Percentiles rank a stretch among this genome's conserved stretches.
phyloP scores from a whole-genome alignment of 352 stramenopile species.

The Phytopythium helicoides region DNA sequence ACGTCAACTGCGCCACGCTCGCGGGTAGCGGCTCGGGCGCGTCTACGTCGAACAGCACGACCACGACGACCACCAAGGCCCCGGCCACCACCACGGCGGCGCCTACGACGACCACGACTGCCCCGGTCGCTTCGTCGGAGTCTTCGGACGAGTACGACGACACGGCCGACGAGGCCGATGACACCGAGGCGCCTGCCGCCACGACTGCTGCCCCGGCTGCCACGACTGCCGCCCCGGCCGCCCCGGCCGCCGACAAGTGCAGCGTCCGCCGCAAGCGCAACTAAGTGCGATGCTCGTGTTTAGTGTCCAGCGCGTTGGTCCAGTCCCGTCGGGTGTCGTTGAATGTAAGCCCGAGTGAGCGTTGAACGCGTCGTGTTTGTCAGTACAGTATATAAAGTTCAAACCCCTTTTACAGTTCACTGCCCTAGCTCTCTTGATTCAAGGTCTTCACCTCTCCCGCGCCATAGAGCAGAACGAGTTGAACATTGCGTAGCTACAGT shows the following conservation, averaged over 20 bases:
- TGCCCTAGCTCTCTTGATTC: no score
- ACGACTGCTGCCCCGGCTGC: background rate
- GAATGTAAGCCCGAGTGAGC: no score
- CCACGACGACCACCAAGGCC: slow-evolving; percentile 4
- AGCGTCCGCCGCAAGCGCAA: slow-evolving; percentile 2
- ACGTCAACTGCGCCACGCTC: slow-evolving; percentile 36
- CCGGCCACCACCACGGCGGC: slow-evolving; percentile 13
- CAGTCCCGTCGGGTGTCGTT: no score
- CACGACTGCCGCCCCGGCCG: no score
- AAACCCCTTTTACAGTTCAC: no score
- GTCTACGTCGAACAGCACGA: slow-evolving; percentile 4
- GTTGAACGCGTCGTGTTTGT: background rate
- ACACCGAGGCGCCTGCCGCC: background rate
- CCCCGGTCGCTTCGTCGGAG: background rate
- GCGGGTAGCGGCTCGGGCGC: background rate
- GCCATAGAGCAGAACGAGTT: no score
- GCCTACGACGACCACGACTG: background rate
- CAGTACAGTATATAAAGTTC: background rate
- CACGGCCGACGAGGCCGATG: background rate
- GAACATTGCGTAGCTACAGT: no score
- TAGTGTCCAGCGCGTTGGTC: background rate
- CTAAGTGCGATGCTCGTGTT: background rate
- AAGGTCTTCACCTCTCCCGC: no score
- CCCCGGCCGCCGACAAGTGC: slow-evolving; percentile 2
- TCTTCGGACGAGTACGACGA: background rate